Evolutionary conservation across 202 grass and related monocot species (phyloP), one percentile per base, ranked within the genome.

Genomic region (Brachypodium distachyon): DNA sequence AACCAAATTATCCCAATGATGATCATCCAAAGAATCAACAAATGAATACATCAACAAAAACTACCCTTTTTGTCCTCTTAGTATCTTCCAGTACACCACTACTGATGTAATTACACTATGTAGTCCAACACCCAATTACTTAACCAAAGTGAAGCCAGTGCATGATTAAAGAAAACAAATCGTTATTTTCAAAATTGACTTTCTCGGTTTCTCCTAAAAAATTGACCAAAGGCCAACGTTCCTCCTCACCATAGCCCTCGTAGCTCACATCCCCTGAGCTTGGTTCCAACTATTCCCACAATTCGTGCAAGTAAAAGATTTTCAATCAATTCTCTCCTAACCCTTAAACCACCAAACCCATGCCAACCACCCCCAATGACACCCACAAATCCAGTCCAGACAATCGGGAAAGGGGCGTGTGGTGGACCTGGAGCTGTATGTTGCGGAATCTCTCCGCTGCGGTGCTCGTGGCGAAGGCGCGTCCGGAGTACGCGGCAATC

Each of bases 371-470:
- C 23, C 46, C 6, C 55, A 61, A 40, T 58, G 18, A 21, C 0
- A 3, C 17, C 48, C 40, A 34, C 31, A 58, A 57, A 56, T 47
- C 28, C 44, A 25, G 17, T 4, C 9, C 22, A 27, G 56, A 72
- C 50, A 12, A 26, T 3, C 7, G 56, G 61, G 14, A 1, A 16
- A 54, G 17, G 23, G 1, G 4, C 70, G 62, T 40, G 37, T 16
- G 62, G 37, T 56, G 4, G 32, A 93, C 91, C 91, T 90, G 91
- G 44, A 93, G 83, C 67, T 83, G 84, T 73, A 93, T 87, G 68
- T 93, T 90, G 69, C 91, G 85, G 69, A 93, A 93, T 16, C 87
- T 54, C 85, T 90, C 91, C 77, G 77, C 57, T 6, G 87, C 72
- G 72, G 67, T 75, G 82, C 78, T 90, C 63, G 72, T 53, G 50